Evolutionary conservation across 257 asterid genomes (phyloP), one percentile per base, ranked within the genome.

Genomic region (Solanum pimpinellifolium): DNA sequence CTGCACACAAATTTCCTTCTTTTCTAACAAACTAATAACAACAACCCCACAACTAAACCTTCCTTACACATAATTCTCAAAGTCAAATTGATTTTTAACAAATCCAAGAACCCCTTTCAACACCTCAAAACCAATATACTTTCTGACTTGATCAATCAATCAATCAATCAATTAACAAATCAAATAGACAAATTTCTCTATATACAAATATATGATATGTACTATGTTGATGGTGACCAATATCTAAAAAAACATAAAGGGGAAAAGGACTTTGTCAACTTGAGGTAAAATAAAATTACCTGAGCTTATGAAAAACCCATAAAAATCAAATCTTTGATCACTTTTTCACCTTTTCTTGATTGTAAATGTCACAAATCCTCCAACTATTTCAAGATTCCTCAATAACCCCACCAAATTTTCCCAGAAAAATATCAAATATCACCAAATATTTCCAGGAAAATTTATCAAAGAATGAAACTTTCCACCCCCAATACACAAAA

Each of bases 151-250:
- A 93, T 88, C 87, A 88, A 87, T 62, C 80, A 84, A 70, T 70
- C 12, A 69, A 69, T 66, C 46, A 56, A 72, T 70, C 13, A 69
- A 69, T 66, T 37, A 56, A 47, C 86, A 60, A 82, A 80, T 84
- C 83, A 84, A 75, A 42, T 75, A 86, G 44, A 75, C 20, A 47
- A 47, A 11, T 81, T 29, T 80, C 83, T 85, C 44, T 59, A 86
- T 88, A 85, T 85, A 83, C 83, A 85, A 20, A 33, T 11, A 78
- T 44, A 60, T 72, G 59, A 83, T n/a, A 68, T 35, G 59, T 85
- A 33, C 88, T 75, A 88, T 90, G 89, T 90, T 92, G 96, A 93
- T 86, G 70, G 90, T 35, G 98, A 95, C 95, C 87, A 89, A 35
- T 92, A 92, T 83, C 89, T 86, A 87, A 66, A 93, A 74, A 16